These are phyloP conservation scores for Claviceps sp. DNA, from an alignment of 2,329 filamentous ascomycete species.

Conservation along the genomic window DNA sequence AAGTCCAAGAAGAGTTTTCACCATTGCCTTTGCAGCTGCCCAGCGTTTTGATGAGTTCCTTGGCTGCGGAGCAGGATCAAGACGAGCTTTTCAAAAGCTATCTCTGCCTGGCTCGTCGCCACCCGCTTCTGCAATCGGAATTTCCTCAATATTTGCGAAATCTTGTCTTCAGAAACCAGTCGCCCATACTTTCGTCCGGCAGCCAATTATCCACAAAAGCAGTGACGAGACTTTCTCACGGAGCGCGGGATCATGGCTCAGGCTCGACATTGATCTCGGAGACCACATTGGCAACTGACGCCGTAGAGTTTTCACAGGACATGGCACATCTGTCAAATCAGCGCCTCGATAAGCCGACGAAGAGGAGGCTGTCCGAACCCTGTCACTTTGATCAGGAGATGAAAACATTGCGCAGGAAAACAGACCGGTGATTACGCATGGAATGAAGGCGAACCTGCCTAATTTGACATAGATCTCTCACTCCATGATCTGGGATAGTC, in stretches of 20 bases:
- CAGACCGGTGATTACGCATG: background rate
- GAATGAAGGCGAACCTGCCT: background rate
- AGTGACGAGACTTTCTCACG: background rate
- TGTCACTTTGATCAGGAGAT: background rate
- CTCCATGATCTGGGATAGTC: background rate
- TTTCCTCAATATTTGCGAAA: background rate
- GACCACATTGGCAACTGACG: background rate
- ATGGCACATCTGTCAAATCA: background rate
- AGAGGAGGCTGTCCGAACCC: background rate
- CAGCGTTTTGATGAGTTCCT: conserved; percentile 8
- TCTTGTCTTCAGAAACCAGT: background rate
- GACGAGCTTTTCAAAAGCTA: background rate
- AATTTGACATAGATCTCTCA: too few relatives aligned
- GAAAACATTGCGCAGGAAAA: background rate
- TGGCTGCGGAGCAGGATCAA: background rate
- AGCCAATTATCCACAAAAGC: background rate
- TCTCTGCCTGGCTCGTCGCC: background rate
- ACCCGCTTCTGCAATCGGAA: conserved; percentile 3
- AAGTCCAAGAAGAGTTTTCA: conserved; percentile 14
- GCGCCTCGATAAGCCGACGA: background rate
- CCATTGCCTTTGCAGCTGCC: conserved; percentile 22
- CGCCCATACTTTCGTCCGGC: background rate
- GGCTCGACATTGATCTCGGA: background rate
- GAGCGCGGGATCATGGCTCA: background rate
- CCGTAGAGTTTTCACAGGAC: background rate